phyloP scores from a whole-genome alignment of 2,329 filamentous ascomycete genomes.

The Huntiella decipiens region DNA sequence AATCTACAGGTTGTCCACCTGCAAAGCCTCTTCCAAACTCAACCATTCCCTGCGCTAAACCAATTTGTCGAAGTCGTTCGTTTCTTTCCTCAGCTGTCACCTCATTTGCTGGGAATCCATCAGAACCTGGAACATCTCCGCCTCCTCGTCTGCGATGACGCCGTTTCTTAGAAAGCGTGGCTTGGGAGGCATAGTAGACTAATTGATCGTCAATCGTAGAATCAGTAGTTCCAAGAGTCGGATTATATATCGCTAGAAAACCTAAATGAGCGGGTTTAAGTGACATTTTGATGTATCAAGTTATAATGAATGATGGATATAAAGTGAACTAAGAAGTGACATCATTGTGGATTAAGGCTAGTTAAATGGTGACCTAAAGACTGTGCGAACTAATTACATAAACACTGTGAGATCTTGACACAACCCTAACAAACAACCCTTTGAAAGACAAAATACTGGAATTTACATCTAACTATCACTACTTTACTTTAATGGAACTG shows the following conservation, averaged over 20 bases:
- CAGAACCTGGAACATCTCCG: neutral
- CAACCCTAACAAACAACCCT: neutral
- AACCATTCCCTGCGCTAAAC: slow-evolving; percentile 90
- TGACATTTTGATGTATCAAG: slow-evolving; percentile 2
- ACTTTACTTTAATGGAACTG: slow-evolving; percentile 49
- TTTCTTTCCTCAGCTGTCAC: slow-evolving; percentile 51
- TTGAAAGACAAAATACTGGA: neutral
- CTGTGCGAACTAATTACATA: neutral
- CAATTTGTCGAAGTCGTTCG: slow-evolving; percentile 78
- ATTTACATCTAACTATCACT: neutral
- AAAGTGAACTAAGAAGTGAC: neutral
- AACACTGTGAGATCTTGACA: no score
- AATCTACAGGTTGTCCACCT: slow-evolving; percentile 54
- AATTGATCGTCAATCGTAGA: slow-evolving; percentile 58
- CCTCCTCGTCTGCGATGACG: slow-evolving; percentile 18
- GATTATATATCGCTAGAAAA: slow-evolving; percentile 91
- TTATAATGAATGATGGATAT: neutral
- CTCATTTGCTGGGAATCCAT: slow-evolving; percentile 11
- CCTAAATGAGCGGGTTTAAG: slow-evolving; percentile 30
- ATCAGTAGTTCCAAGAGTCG: slow-evolving; percentile 45
- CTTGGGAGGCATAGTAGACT: slow-evolving; percentile 69
- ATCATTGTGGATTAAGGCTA: neutral
- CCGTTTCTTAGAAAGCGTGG: slow-evolving; percentile 22
- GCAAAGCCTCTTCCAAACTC: slow-evolving; percentile 83
- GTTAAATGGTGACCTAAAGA: neutral